Percentiles rank a stretch among this genome's conserved stretches.
phyloP scores from a whole-genome alignment of 306 rosid species.

The Acacia melanoxylon region DNA sequence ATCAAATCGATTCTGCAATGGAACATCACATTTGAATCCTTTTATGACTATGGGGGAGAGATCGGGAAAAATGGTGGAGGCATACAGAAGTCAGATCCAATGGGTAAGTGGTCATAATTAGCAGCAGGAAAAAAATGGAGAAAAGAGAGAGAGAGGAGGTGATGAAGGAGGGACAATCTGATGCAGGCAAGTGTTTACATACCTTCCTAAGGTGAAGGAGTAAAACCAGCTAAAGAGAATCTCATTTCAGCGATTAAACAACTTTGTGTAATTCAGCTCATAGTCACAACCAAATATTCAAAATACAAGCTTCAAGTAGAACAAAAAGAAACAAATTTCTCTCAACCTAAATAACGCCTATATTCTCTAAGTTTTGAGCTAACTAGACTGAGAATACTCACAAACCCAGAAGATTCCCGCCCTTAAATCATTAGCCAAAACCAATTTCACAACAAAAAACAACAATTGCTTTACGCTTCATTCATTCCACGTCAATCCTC shows the following conservation, averaged over 20 bases:
- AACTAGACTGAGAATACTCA: slow-evolving; percentile 27
- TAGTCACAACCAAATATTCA: slow-evolving; percentile 36
- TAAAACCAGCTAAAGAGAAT: slow-evolving; percentile 82
- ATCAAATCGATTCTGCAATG: neutral
- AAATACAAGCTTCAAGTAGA: slow-evolving; percentile 38
- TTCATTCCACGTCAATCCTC: slow-evolving; percentile 50
- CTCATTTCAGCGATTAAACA: slow-evolving; percentile 57
- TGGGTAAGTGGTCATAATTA: neutral
- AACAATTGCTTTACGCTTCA: slow-evolving; percentile 63
- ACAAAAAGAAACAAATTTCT: slow-evolving; percentile 45
- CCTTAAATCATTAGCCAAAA: slow-evolving; percentile 62
- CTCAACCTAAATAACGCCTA: slow-evolving; percentile 33
- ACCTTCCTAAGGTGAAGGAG: slow-evolving; percentile 94
- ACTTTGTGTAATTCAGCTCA: slow-evolving; percentile 38
- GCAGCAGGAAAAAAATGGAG: neutral
- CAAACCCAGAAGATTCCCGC: slow-evolving; percentile 38
- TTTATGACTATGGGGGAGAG: too few species aligned
- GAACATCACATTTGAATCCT: too few species aligned
- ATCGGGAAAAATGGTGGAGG: too few species aligned
- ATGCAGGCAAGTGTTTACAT: slow-evolving; percentile 21
- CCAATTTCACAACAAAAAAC: slow-evolving; percentile 64
- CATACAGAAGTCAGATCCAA: too few species aligned
- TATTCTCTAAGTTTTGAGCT: slow-evolving; percentile 8
- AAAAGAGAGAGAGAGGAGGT: neutral
- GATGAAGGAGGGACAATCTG: slow-evolving; percentile 12